Evolutionary conservation across 1,284 basidiomycete genomes (phyloP).

Genomic region (Pterula multifida): DNA sequence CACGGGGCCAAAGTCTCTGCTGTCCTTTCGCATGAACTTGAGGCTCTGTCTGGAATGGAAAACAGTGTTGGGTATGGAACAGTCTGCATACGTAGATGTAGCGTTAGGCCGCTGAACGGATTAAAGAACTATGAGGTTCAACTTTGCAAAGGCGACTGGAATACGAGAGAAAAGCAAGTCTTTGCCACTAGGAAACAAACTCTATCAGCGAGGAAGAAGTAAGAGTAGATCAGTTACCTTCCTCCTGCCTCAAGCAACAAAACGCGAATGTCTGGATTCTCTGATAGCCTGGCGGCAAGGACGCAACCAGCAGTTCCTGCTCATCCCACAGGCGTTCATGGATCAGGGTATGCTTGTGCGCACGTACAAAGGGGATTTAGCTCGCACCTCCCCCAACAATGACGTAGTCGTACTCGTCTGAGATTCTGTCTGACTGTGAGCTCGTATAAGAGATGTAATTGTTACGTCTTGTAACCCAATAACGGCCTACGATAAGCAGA

Average conservation of each 20-base stretch:
- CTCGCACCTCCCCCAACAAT: slow-evolving; percentile 49
- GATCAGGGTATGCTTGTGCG: slow-evolving; percentile 3
- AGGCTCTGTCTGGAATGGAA: slow-evolving; percentile 20
- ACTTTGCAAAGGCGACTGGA: slow-evolving; percentile 24
- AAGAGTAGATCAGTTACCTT: slow-evolving; percentile 28
- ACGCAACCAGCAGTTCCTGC: slow-evolving; percentile 62
- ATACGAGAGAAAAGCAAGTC: slow-evolving; percentile 25
- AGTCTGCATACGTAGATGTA: not conserved
- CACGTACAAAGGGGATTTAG: not conserved
- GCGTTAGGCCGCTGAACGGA: not conserved
- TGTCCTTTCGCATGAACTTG: slow-evolving; percentile 17
- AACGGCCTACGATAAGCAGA: slow-evolving; percentile 7
- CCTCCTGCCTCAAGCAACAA: slow-evolving; percentile 54
- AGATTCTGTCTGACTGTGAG: not conserved
- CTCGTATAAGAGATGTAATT: slow-evolving; percentile 2
- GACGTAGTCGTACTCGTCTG: slow-evolving; percentile 45
- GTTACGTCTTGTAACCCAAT: slow-evolving; percentile 1
- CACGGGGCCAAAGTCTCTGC: slow-evolving; percentile 21
- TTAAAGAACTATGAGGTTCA: not conserved
- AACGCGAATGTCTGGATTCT: slow-evolving; percentile 41
- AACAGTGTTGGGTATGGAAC: slow-evolving; percentile 12
- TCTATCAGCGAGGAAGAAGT: not conserved
- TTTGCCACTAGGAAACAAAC: slow-evolving; percentile 21
- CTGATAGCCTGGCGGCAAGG: slow-evolving; percentile 51
- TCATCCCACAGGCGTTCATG: too few relatives aligned